These are phyloP conservation scores for Raddia guianensis DNA, from an alignment of 176 grass and related monocot genomes.

Conservation along the genomic window DNA sequence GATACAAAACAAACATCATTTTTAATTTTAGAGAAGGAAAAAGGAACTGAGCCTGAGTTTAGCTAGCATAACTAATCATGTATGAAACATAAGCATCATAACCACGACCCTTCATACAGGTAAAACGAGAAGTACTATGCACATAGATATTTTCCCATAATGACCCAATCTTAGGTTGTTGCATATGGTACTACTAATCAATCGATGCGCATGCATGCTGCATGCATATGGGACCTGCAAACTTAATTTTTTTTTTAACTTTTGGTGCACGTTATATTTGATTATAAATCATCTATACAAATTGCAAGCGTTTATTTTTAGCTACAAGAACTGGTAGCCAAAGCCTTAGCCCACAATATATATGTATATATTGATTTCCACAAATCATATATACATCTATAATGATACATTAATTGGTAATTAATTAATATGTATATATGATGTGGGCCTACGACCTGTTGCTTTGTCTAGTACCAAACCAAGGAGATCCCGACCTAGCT, in stretches of 20 bases:
- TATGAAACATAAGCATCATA: neutral
- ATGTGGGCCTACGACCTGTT: constrained; percentile 56
- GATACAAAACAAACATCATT: neutral
- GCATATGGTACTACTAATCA: neutral
- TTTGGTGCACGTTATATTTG: neutral
- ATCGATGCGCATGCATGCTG: too few relatives aligned
- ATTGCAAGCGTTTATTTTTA: neutral
- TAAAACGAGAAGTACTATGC: neutral
- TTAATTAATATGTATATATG: constrained; percentile 3
- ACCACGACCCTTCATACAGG: neutral
- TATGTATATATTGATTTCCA: neutral
- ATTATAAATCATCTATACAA: neutral
- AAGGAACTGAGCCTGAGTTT: neutral
- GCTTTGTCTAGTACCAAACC: constrained; percentile 47
- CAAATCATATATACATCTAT: neutral
- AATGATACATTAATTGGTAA: constrained; percentile 1
- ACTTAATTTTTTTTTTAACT: neutral
- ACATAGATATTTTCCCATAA: neutral
- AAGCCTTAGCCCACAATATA: too few relatives aligned
- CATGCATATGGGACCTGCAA: neutral
- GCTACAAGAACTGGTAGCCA: neutral
- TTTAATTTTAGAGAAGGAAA: neutral
- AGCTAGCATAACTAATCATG: neutral
- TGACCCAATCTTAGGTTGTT: neutral
- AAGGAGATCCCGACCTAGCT: constrained; percentile 34